A percentile compares a stretch with the other conserved stretches of the same genome.
Evolutionary conservation across 495 filamentous ascomycete species (phyloP).

Genomic region (Trichoderma orchidacearum): DNA sequence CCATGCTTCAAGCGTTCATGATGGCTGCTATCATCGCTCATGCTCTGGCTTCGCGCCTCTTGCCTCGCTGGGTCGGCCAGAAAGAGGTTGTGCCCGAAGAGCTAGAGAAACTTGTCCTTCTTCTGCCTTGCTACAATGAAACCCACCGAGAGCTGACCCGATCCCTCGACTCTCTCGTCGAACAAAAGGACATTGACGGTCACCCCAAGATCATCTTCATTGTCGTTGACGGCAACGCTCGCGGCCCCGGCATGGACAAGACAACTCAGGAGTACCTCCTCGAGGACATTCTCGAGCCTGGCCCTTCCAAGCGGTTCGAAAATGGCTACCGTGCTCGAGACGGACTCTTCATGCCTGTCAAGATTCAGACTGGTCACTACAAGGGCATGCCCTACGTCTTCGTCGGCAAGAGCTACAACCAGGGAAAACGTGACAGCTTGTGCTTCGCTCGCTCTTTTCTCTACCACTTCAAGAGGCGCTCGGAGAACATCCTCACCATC

Average conservation of each 20-base stretch:
- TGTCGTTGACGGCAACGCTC: constrained; percentile 65
- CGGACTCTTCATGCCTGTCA: constrained; percentile 59
- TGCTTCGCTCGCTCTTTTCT: constrained; percentile 68
- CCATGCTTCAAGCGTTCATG: constrained; percentile 1
- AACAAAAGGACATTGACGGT: constrained; percentile 11
- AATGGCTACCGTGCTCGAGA: constrained; percentile 60
- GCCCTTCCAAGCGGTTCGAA: constrained; percentile 44
- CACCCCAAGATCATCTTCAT: constrained; percentile 56
- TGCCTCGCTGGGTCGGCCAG: constrained; percentile 3
- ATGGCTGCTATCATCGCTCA: constrained; percentile 1
- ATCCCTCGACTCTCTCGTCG: constrained; percentile 18
- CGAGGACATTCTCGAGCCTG: constrained; percentile 47
- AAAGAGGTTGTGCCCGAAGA: constrained; percentile 9
- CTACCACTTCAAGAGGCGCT: constrained; percentile 49
- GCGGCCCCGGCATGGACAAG: constrained; percentile 57
- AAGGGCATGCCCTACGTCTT: constrained; percentile 46
- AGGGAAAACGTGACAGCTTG: constrained; percentile 67
- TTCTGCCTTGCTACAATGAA: constrained; percentile 21
- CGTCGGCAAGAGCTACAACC: constrained; percentile 56
- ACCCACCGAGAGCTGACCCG: constrained; percentile 12
- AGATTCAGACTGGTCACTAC: constrained; percentile 62
- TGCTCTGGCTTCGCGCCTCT: neutral
- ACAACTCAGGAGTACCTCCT: constrained; percentile 58
- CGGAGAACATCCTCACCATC: constrained; percentile 8
- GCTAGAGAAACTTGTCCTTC: constrained; percentile 14